These are phyloP conservation scores for Metrosideros polymorpha DNA, from an alignment of 441 rosid genomes.

Conservation along the genomic window DNA sequence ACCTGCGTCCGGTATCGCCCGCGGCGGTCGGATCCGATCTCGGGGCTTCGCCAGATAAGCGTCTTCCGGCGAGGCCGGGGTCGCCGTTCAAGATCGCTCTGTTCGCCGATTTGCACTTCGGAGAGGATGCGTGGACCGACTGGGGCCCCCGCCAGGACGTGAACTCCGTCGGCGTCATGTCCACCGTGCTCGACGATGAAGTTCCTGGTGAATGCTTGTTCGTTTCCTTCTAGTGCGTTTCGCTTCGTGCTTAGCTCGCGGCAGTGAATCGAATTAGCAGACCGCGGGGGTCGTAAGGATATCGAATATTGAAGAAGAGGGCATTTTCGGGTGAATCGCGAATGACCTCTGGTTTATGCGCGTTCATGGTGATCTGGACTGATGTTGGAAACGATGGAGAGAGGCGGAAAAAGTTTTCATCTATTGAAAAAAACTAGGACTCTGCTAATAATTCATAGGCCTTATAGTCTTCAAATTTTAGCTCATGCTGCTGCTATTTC, in stretches of 20 bases:
- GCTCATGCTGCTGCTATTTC: background rate
- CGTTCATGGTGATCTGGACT: background rate
- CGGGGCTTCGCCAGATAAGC: background rate
- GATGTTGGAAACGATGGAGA: background rate
- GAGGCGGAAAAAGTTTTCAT: background rate
- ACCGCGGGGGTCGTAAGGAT: background rate
- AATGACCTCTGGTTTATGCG: background rate
- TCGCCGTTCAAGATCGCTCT: slow-evolving; percentile 42
- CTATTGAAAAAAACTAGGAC: background rate
- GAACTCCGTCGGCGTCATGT: slow-evolving; percentile 52
- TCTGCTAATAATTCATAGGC: background rate
- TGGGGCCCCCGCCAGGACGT: slow-evolving; percentile 72
- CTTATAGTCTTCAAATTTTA: background rate
- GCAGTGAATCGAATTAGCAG: background rate
- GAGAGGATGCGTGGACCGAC: slow-evolving; percentile 63
- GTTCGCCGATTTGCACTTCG: slow-evolving; percentile 79
- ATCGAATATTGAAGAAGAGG: background rate
- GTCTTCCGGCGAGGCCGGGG: slow-evolving; percentile 16
- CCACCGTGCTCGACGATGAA: slow-evolving; percentile 49
- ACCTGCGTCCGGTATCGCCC: background rate
- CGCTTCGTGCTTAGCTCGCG: background rate
- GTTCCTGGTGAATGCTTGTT: slow-evolving; percentile 26
- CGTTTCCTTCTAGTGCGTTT: background rate
- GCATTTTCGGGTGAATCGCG: background rate
- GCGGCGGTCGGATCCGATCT: background rate